Base-by-base conservation (phyloP, 768 basidiomycete species). In the Lepiota venenata region DNA sequence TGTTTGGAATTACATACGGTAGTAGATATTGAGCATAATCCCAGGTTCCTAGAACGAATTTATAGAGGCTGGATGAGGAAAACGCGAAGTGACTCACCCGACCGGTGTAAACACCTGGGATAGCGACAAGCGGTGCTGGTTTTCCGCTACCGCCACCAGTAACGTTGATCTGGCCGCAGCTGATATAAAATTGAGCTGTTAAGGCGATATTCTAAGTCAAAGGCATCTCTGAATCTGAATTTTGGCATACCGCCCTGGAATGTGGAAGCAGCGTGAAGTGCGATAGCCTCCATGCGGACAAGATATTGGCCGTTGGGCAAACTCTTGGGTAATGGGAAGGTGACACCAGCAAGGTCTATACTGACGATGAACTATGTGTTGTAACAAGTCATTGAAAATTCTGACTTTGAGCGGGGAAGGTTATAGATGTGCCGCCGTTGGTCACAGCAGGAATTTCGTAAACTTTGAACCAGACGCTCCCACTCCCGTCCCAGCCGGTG, bases 381-480 rank as follows among this genome's bases (percentile, higher is more conserved):
- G 16, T 18, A 25, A 7, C 14, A 29, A 10, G n/a, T 15, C 8
- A 42, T 42, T n/a, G 20, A 6, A 47, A 20, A 29, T 29, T 12
- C 61, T 18, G 48, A 71, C 71, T 65, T 41, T 67, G 56, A 16
- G 69, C 68, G 39, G 75, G 76, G 62, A 66, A 77, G 18, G 61
- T 61, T 57, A 75, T 77, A 21, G 67, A 67, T 15, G 38, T 58
- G 36, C 74, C 72, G 38, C 74, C 74, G 60, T 77, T 59, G 10
- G 75, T 76, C 18, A 71, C 68, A 9, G 74, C 73, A 14, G 67
- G 54, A 47, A 76, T 71, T 62, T 77, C 61, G 58, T 76, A 64
- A n/a, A 75, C 70, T 69, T 73, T 72, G 67, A 77, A 76, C 74
- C 76, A 76, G 39, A 74, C 74, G 35, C 52, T 51, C 50, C 77